Evolutionary conservation across 257 asterid species (phyloP), one percentile per base, ranked within the genome.

Genomic region (Marsdenia floribunda): DNA sequence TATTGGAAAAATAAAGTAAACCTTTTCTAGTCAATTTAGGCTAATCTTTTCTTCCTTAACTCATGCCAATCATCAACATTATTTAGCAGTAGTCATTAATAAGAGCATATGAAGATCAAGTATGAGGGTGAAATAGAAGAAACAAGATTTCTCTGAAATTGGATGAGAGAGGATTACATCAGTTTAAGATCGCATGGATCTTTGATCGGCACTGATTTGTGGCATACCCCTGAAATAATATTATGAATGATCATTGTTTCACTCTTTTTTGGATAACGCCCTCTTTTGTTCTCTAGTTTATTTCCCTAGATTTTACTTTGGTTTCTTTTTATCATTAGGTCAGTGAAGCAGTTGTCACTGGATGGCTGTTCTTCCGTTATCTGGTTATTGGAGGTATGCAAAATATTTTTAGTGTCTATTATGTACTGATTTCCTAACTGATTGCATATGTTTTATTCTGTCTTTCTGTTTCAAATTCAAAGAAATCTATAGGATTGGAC

Each of bases 321-420:
- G 44, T 66, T 75, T 59, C 76, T 77, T 78, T 64, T 69, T 60
- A 63, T 78, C 86, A 84, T 75, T 87, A 95, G 99, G 93, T 92
- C 59, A 92, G 86, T 83, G 99, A 95, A 83, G 98, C 97, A 70
- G 97, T 95, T 69, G 98, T 95, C 82, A 78, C 88, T 40, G 97
- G 97, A 79, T 95, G 99, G 99, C 82, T 95, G 81, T 95, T 95
- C 91, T 95, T 95, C 66, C 98, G 98, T 38, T 95, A 92, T 82
- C 80, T 95, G 74, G 98, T 92, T 81, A 90, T 95, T 81, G 99
- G 99, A 92, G 99, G 99, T 92, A 87, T 74, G 24, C 66, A 69
- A 40, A 73, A 73, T 60, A 50, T 40, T 68, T 54, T 12, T 66
- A 35, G 70, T n/a, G 6, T 63, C 47, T 24, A n/a, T 66, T 50